phyloP scores from a whole-genome alignment of 345 rosid genomes.

The Lepidium africanum region DNA sequence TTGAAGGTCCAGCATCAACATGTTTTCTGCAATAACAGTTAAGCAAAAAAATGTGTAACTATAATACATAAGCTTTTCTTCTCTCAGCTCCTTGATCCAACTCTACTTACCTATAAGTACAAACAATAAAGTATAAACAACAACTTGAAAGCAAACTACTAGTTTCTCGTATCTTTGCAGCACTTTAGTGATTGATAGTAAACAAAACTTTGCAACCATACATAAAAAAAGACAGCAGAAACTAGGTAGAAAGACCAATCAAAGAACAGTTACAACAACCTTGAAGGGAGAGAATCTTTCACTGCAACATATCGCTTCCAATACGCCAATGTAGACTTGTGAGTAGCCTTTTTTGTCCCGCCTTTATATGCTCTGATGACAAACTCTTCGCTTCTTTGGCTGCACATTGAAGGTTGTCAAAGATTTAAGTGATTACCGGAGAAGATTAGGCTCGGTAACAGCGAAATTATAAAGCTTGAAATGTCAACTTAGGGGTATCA shows the following conservation, averaged over 20 bases:
- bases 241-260: background rate
- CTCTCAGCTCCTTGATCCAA: background rate
- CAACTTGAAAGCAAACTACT: background rate
- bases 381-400: constrained; percentile 87
- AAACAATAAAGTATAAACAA: background rate
- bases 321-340: constrained; percentile 74
- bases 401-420: constrained; percentile 31
- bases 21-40: constrained; percentile 42
- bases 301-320: constrained; percentile 81
- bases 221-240: background rate
- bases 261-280: constrained; percentile 35
- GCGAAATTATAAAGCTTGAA: background rate
- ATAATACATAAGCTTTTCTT: constrained; percentile 4
- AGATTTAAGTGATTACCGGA: background rate
- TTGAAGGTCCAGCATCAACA: constrained; percentile 38
- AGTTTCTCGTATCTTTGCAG: background rate
- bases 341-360: constrained; percentile 73
- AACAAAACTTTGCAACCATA: background rate
- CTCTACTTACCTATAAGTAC: background rate
- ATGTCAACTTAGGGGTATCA: constrained; percentile 16
- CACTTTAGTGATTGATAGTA: background rate
- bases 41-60: background rate
- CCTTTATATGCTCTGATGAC: constrained; percentile 75
- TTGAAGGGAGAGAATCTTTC: constrained; percentile 67
- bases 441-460: background rate